Evolutionary conservation across 371 early-diverging fungal genomes (phyloP), one percentile per base, ranked within the genome.

Genomic region (Polyrhizophydium stewartii): DNA sequence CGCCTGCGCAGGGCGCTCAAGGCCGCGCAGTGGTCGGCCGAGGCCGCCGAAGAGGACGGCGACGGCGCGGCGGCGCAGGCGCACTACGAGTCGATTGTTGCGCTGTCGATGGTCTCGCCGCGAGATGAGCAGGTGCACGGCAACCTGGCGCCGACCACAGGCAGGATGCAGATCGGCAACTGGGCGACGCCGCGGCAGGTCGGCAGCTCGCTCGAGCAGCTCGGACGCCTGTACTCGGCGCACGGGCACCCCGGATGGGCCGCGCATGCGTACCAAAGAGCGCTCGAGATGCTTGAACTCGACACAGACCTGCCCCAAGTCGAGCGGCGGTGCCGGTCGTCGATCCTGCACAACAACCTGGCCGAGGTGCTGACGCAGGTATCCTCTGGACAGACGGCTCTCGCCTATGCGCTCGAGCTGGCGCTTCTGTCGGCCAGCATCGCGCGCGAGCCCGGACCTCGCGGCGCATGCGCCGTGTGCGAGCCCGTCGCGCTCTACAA

Each of bases 271-370:
- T 43, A 43, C n/a, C 43, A 43, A n/a, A 16, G 43, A n/a, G 43
- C 43, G n/a, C 43, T 43, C 17, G 43, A 43, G n/a, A 43, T 43
- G 43, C 43, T 43, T 43, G 43, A 43, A 17, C 43, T 17, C 16
- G 43, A 43, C 43, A 43, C 16, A 43, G 43, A 43, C 16, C n/a
- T 43, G n/a, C n/a, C 43, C 17, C 43, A 17, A 17, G 16, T 43
- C 16, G 43, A 43, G n/a, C 43, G 43, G 17, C 43, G n/a, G n/a
- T 43, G 43, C 43, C 43, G 43, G n/a, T 43, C 43, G n/a, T 16
- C 43, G n/a, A 43, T 43, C 43, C n/a, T 43, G 43, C 43, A 43
- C 43, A 43, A 43, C 43, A 43, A 43, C 43, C 43, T 43, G 16
- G 43, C 43, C 16, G 43, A 43, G n/a, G 16, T 16, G 17, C 16